These are phyloP conservation scores for Hirschioporus abietinus DNA, from an alignment of 768 basidiomycete genomes.

Conservation along the genomic window DNA sequence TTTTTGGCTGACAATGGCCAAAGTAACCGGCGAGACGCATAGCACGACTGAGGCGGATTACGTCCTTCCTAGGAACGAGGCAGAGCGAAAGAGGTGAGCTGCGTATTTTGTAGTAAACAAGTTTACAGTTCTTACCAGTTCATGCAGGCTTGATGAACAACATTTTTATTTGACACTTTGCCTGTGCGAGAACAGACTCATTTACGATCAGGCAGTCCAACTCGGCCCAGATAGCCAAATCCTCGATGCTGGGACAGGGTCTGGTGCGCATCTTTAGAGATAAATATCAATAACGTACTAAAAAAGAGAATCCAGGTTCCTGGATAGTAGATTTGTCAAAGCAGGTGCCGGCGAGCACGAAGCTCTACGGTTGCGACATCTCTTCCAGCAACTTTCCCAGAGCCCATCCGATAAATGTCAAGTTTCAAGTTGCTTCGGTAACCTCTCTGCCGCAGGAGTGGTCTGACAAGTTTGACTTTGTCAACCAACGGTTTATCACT, in stretches of 20 bases:
- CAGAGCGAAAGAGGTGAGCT: too few species aligned
- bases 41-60: too few species aligned
- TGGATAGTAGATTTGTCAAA: constrained; percentile 14
- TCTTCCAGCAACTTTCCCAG: constrained; percentile 14
- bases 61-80: too few species aligned
- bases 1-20: too few species aligned
- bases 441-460: constrained; percentile 25
- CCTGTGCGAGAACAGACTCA: neutral
- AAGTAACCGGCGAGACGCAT: too few species aligned
- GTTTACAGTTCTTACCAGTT: too few species aligned
- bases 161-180: neutral
- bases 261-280: neutral
- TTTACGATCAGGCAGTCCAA: neutral
- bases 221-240: neutral
- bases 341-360: constrained; percentile 5
- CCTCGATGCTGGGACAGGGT: neutral
- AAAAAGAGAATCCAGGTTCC: constrained; percentile 8
- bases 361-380: constrained; percentile 15
- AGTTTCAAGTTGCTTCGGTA: constrained; percentile 16
- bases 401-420: constrained; percentile 8
- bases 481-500: constrained; percentile 28
- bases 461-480: constrained; percentile 24
- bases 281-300: neutral
- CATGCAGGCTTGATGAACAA: neutral
- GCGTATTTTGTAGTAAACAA: too few species aligned